These are phyloP conservation scores for Trifolium repens DNA, from an alignment of 306 rosid species.

Conservation along the genomic window DNA sequence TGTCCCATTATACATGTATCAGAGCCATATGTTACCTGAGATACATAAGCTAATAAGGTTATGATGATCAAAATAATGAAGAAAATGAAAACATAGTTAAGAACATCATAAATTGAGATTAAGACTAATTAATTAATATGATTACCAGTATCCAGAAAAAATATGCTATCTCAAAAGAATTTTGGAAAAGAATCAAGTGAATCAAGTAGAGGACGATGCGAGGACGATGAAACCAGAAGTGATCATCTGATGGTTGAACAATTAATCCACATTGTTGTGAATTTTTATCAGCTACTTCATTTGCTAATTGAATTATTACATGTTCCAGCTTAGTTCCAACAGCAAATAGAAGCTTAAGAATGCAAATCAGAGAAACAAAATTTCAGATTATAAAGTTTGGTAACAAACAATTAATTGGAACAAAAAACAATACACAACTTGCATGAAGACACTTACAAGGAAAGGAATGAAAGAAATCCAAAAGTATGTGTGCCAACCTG, in stretches of 20 bases:
- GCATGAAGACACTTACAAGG: slow-evolving; percentile 59
- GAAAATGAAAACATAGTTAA: neutral
- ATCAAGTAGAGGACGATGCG: slow-evolving; percentile 78
- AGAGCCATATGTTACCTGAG: slow-evolving; percentile 69
- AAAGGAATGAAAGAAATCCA: slow-evolving; percentile 93
- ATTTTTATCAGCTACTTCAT: slow-evolving; percentile 89
- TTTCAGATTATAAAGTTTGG: neutral
- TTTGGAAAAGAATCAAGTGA: slow-evolving; percentile 93
- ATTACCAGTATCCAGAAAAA: slow-evolving; percentile 91
- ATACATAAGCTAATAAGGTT: neutral
- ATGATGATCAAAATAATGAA: neutral
- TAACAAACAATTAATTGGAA: no score
- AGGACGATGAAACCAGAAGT: slow-evolving; percentile 84
- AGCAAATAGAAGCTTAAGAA: slow-evolving; percentile 76
- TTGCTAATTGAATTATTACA: slow-evolving; percentile 78
- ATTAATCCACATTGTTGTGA: slow-evolving; percentile 80
- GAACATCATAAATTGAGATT: neutral
- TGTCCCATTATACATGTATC: slow-evolving; percentile 89
- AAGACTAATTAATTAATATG: neutral
- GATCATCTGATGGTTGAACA: slow-evolving; percentile 84
- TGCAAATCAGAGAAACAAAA: neutral
- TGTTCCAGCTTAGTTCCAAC: slow-evolving; percentile 90
- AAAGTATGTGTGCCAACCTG: slow-evolving; percentile 93
- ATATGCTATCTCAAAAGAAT: slow-evolving; percentile 87
- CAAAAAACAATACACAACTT: no score